Evolutionary conservation across 192 early-diverging fungal genomes (phyloP), one percentile per base, ranked within the genome.

Genomic region (Mortierella antarctica): DNA sequence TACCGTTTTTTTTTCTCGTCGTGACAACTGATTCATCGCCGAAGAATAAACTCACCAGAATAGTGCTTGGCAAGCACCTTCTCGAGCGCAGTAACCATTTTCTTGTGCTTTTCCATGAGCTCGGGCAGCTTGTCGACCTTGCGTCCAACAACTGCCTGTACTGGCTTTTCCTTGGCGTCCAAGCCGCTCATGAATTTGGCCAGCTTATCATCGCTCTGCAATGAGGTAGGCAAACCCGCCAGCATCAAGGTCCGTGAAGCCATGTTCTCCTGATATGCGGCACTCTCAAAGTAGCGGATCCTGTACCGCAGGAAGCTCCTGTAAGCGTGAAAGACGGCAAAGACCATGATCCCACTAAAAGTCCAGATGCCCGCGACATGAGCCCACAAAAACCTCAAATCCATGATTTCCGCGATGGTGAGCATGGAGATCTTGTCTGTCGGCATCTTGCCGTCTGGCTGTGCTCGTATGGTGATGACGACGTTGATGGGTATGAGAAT

Each of bases 221-320:
- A 67, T 14, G 83, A 83, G 2, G 65, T 23, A 2, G 92, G 92
- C 15, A 94, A 71, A 15, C 89, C 88, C 9, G 89, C 87, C 17
- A 93, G 69, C 84, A 93, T 89, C 49, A 94, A 42, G 5, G 93
- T 93, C 57, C 90, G 87, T 17, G 90, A 88, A 62, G 92, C 89
- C 62, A 93, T 80, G 31, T 89, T 85, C 64, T 85, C 84, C 69
- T 89, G 87, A 66, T 92, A 93, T 0, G 71, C 74, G 1, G 88
- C 82, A 21, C 88, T 91, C 42, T 87, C 69, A 78, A 88, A 94
- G 70, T 92, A 87, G 12, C 69, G 55, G 51, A 89, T 85, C 65
- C 84, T 82, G 51, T 88, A 85, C 44, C 57, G 57, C 8, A 92
- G 74, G 65, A 87, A 92, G 53, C 70, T 76, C 50, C 65, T 62